Evolutionary conservation across 148 eudicot species (phyloP).

Genomic region (Chenopodium suecicum): DNA sequence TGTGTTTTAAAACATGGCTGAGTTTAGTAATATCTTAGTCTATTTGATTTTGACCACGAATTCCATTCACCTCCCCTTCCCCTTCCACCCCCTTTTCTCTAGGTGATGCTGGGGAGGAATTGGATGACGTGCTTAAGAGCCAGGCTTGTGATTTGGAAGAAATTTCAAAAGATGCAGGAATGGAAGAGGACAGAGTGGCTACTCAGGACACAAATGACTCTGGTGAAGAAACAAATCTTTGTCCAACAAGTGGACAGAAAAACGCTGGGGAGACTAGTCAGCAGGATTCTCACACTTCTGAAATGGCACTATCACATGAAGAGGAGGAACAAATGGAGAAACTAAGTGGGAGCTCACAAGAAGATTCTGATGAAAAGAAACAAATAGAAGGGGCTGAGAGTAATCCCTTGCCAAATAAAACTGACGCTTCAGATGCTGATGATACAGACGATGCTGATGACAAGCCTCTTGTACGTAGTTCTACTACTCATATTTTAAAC

Average conservation of each 20-base stretch:
- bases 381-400: conserved; percentile 40
- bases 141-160: conserved; percentile 34
- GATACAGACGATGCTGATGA: conserved; percentile 64
- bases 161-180: conserved; percentile 26
- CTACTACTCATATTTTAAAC: background rate
- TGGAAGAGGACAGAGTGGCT: conserved; percentile 37
- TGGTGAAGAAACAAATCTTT: conserved; percentile 34
- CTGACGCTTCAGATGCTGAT: conserved; percentile 32
- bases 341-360: conserved; percentile 24
- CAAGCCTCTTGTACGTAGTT: conserved; percentile 67
- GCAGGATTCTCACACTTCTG: conserved; percentile 27
- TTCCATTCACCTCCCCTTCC: background rate
- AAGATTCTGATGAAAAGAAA: conserved; percentile 26
- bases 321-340: conserved; percentile 30
- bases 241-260: conserved; percentile 22
- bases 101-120: conserved; percentile 43
- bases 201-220: conserved; percentile 37
- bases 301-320: conserved; percentile 24
- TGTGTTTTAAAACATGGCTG: background rate
- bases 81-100: background rate
- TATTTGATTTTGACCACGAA: no score
- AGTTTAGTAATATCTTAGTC: no score
- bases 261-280: conserved; percentile 22
- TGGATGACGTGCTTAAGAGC: conserved; percentile 31
- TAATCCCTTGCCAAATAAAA: conserved; percentile 17